Conservation (phyloP, 2,329 filamentous ascomycete genomes). For the Magnaporthales sp. region DNA sequence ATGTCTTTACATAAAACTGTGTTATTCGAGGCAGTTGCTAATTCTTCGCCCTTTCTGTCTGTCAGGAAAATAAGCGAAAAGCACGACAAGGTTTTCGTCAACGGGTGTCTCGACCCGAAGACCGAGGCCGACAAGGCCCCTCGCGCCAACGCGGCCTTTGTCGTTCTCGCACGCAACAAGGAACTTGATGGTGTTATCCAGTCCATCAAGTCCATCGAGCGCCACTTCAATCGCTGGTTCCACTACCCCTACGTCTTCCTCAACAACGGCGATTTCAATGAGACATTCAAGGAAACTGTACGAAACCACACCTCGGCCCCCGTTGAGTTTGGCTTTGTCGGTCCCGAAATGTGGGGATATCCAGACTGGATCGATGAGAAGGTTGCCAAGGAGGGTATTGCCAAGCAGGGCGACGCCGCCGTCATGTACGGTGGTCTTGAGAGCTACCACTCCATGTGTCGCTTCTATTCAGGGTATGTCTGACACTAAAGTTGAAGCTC, state of each 20-base stretch:
- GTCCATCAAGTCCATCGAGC: conserved; percentile 94
- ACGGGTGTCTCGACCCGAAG: conserved; percentile 77
- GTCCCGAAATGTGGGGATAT: conserved; percentile 86
- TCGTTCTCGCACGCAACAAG: conserved; percentile 91
- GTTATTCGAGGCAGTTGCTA: conserved; percentile 3
- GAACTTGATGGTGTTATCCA: conserved; percentile 93
- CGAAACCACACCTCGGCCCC: conserved; percentile 79
- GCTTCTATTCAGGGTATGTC: conserved; percentile 91
- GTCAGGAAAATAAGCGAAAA: conserved; percentile 90
- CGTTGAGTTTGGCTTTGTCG: conserved; percentile 93
- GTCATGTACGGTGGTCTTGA: conserved; percentile 99
- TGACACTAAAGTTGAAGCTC: too few species aligned
- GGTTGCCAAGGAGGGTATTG: conserved; percentile 90
- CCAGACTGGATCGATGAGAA: conserved; percentile 94
- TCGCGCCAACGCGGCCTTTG: conserved; percentile 88
- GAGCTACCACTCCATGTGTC: conserved; percentile 98
- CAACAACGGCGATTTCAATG: conserved; percentile 95
- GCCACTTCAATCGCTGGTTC: conserved; percentile 98
- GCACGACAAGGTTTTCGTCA: conserved; percentile 92
- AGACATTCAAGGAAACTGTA: conserved; percentile 82
- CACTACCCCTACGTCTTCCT: conserved; percentile 98
- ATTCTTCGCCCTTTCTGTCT: not conserved
- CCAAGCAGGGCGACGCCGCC: conserved; percentile 90
- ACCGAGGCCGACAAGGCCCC: conserved; percentile 49
- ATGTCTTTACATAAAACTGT: not conserved